Conservation (phyloP, 164 flowering plant genomes). For the Litsea cubeba region DNA sequence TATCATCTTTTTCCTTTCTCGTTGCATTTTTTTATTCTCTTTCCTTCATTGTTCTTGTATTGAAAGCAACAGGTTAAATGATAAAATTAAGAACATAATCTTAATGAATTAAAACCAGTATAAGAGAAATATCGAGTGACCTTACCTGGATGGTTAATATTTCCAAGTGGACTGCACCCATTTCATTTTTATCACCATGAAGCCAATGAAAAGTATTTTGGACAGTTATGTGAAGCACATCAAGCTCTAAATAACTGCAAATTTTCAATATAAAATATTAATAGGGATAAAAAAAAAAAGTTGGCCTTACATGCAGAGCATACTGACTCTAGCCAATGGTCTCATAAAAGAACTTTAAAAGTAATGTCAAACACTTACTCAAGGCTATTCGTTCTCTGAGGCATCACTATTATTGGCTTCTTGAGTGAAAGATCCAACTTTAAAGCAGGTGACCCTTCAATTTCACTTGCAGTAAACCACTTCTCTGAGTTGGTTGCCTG, state of each 20-base stretch:
- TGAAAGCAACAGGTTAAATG: not conserved
- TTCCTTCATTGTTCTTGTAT: too few relatives aligned
- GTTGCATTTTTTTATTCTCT: too few relatives aligned
- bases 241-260: slow-evolving; percentile 86
- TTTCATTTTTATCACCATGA: slow-evolving; percentile 59
- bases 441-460: slow-evolving; percentile 96
- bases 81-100: not conserved
- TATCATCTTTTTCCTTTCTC: too few relatives aligned
- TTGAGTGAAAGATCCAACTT: slow-evolving; percentile 82
- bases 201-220: slow-evolving; percentile 81
- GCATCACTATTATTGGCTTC: slow-evolving; percentile 92
- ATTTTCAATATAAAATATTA: not conserved
- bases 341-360: not conserved
- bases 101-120: not conserved
- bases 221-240: slow-evolving; percentile 87
- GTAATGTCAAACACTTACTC: slow-evolving; percentile 48
- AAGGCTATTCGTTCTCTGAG: slow-evolving; percentile 71
- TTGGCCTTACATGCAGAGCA: not conserved
- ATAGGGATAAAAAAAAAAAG: not conserved
- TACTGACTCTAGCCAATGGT: not conserved
- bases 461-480: slow-evolving; percentile 74
- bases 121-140: slow-evolving; percentile 3
- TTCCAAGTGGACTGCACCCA: slow-evolving; percentile 82
- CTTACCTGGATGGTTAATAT: slow-evolving; percentile 59
- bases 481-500: slow-evolving; percentile 84